Percentiles rank a stretch among this genome's conserved stretches.
Conservation (phyloP, 2,329 filamentous ascomycete genomes). For the Metarhizium humberi region DNA sequence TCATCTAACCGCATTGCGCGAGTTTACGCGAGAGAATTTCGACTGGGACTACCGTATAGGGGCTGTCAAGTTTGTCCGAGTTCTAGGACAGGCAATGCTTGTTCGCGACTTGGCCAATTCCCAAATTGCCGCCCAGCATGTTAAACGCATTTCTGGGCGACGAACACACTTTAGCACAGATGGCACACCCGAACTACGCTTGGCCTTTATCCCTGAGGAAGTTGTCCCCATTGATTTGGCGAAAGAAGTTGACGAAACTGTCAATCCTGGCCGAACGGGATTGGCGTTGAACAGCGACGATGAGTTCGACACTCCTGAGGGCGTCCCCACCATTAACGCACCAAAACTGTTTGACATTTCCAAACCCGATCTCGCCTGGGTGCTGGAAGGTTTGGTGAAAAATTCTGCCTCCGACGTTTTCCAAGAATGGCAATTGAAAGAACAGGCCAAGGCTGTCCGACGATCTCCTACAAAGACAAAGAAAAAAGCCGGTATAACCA, state of each 20-base stretch:
- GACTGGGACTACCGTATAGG: slow-evolving; percentile 75
- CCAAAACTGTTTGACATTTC: slow-evolving; percentile 52
- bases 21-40: slow-evolving; percentile 70
- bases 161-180: slow-evolving; percentile 68
- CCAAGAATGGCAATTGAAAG: slow-evolving; percentile 17
- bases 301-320: slow-evolving; percentile 32
- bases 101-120: slow-evolving; percentile 40
- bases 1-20: slow-evolving; percentile 46
- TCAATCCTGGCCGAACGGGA: slow-evolving; percentile 40
- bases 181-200: slow-evolving; percentile 63
- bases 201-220: slow-evolving; percentile 67
- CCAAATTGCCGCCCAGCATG: slow-evolving; percentile 29
- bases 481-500: slow-evolving; percentile 12
- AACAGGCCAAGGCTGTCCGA: slow-evolving; percentile 12
- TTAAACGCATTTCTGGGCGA: slow-evolving; percentile 58
- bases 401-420: slow-evolving; percentile 16
- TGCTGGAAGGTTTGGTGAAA: slow-evolving; percentile 25
- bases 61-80: slow-evolving; percentile 75
- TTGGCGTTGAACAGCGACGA: slow-evolving; percentile 58
- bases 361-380: slow-evolving; percentile 42
- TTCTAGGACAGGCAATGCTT: slow-evolving; percentile 68
- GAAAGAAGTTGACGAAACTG: slow-evolving; percentile 56
- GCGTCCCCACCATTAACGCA: slow-evolving; percentile 3
- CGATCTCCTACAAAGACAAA: slow-evolving; percentile 17
- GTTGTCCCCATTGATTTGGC: slow-evolving; percentile 71